A percentile compares a stretch with the other conserved stretches of the same genome.
Evolutionary conservation across 169 alveolate species (phyloP).

Genomic region (Plasmodium yoelii): DNA sequence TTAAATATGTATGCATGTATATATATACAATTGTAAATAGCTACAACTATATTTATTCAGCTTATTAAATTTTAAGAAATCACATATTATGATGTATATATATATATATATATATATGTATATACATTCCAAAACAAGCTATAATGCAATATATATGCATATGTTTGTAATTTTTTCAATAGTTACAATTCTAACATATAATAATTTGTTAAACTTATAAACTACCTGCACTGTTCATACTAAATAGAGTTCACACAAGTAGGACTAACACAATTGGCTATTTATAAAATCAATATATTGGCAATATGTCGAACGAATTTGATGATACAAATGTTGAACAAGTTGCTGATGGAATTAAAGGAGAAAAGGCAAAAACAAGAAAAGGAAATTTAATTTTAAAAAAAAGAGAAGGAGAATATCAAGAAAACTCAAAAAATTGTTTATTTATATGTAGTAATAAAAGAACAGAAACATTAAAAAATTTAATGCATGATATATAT

Average conservation of each 20-base stretch:
- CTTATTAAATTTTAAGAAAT: no score
- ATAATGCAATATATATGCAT: no score
- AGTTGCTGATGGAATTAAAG: conserved; percentile 6
- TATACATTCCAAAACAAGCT: no score
- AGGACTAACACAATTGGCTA: neutral
- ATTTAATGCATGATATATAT: conserved; percentile 49
- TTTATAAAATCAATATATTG: neutral
- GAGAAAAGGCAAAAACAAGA: conserved; percentile 39
- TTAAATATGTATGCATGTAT: no score
- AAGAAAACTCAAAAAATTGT: conserved; percentile 38
- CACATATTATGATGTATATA: no score
- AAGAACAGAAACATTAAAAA: conserved; percentile 38
- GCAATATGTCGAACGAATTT: neutral
- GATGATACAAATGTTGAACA: conserved; percentile 40
- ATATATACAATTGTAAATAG: no score
- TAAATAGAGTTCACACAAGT: neutral
- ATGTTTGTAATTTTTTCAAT: no score
- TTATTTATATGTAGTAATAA: conserved; percentile 45
- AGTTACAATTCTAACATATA: no score
- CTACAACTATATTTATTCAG: no score
- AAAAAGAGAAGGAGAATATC: conserved; percentile 48
- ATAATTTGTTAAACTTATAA: no score
- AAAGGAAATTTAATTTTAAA: conserved; percentile 42
- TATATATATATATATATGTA: no score
- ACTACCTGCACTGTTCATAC: neutral